Base-by-base conservation (phyloP, 1,139 yeast genomes). In the Hanseniaspora uvarum region DNA sequence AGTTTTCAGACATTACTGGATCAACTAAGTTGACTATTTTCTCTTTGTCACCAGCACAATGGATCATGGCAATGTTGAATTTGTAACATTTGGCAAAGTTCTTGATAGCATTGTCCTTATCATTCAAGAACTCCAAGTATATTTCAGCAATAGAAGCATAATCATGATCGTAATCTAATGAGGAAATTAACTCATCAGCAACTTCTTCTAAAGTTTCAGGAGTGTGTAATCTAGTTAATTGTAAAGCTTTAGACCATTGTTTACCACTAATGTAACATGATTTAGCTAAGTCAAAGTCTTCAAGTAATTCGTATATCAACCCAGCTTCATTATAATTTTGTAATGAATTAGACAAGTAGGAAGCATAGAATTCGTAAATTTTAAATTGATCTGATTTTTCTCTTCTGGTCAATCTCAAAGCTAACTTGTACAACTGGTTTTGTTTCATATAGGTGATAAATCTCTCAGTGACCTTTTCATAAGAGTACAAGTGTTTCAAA, bases 81-180 rank as follows among this genome's bases (percentile, higher is more conserved):
- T 72, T 72, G 65, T 83, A 83, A 40, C 85, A 86, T 63, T 83
- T 84, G 69, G 96, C 86, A 63, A 79, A 83, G 56, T 81, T 70
- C 50, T 70, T 70, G 47, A 86, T 74, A 0, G 96, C 83, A 55
- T 76, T 83, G 52, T 75, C 78, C 21, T 80, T 65, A 59, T 86
- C 75, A 14, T 74, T 67, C 62, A 88, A 72, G 63, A 81, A 83
- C 52, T 79, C 73, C 54, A 74, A 71, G 62, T 85, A 81, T 52
- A 94, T 79, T 51, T 78, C 79, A 0, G 95, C 97, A n/a, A 96
- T 94, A 51, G 84, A 92, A 7, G 77, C 72, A 64, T 85, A 89
- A 57, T 77, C 76, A 64, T 86, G 95, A 36, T 81, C 82, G 44
- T 83, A 89, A 1, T 75, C 71, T 56, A 87, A 74, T 3, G 79